phyloP scores from a whole-genome alignment of 768 basidiomycete genomes.

The Rhizopogon vulgaris region DNA sequence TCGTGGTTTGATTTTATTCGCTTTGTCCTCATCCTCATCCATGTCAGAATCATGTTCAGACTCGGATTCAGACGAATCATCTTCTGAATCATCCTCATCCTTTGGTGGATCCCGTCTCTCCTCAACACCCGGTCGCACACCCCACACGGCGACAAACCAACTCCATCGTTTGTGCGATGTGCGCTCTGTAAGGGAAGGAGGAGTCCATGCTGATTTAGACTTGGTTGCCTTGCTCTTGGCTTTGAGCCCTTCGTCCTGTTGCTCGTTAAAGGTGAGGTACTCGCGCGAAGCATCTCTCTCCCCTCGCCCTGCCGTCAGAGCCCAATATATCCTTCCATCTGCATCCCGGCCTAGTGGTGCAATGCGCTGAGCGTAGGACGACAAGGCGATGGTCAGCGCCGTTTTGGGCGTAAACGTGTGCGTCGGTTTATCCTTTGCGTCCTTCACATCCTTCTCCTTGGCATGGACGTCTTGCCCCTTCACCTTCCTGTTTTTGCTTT shows the following conservation, averaged over 20 bases:
- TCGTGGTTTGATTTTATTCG: constrained; percentile 27
- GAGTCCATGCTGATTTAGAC: constrained; percentile 33
- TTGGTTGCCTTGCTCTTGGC: constrained; percentile 25
- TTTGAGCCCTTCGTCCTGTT: constrained; percentile 8
- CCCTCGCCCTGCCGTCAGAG: constrained; percentile 49
- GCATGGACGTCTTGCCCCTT: constrained; percentile 48
- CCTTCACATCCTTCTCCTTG: constrained; percentile 16
- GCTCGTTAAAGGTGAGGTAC: constrained; percentile 11
- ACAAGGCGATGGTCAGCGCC: constrained; percentile 42
- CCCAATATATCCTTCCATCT: constrained; percentile 66
- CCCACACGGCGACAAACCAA: constrained; percentile 77
- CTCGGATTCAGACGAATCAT: constrained; percentile 14
- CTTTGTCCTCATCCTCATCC: constrained; percentile 26
- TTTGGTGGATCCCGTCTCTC: constrained; percentile 14
- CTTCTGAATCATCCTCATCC: constrained; percentile 9
- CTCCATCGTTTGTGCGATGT: constrained; percentile 54
- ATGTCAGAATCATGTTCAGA: constrained; percentile 21
- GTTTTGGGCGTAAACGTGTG: constrained; percentile 41
- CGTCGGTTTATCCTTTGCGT: constrained; percentile 19
- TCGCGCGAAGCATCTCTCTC: constrained; percentile 49
- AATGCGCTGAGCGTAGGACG: constrained; percentile 47
- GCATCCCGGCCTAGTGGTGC: constrained; percentile 59
- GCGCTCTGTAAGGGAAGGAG: constrained; percentile 44
- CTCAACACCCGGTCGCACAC: constrained; percentile 37
- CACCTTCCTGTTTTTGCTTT: constrained; percentile 30